Evolutionary conservation across 225 moss, liverwort and hornwort species (phyloP), one percentile per base, ranked within the genome.

Genomic region (Neckera pumila): DNA sequence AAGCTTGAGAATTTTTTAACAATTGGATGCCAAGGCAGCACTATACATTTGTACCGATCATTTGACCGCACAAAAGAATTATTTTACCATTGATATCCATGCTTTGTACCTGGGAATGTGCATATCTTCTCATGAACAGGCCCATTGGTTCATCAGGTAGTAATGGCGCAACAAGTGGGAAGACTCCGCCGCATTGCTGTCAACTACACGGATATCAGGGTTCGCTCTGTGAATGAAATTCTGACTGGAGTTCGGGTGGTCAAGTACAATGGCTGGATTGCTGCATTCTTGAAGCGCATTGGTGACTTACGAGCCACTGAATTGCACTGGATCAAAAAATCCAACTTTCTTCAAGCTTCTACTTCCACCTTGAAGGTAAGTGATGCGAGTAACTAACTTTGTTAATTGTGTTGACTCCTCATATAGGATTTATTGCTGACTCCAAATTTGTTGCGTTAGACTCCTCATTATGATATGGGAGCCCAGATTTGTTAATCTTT

Each of bases 191-290:
- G 88, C 42, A 83, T 58, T 1, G 93, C 95, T 2, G 93, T 97
- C 23, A 90, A 87, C 66, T 84, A 90, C 80, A 97, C 96, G 34
- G 96, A 97, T 88, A 90, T 93, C 58, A 86, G 97, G 88, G 96
- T 97, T 23, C 91, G 95, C 62, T 87, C 90, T 13, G 66, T 95
- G 43, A 93, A 87, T 43, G 96, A 97, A 76, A 91, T 95, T 79
- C 70, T 97, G 60, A 90, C 92, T 42, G 97, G 97, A 51, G 92
- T 97, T 22, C 91, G 97, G 80, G 96, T 97, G 54, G 95, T 97
- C 15, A 97, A 97, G 86, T 96, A 93, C 83, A 97, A 97, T 76
- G 97, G 97, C 25, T 96, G 96, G 96, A 96, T 90, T 70, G 89
- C 83, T 34, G 94, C 95, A 65, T 97, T 97, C 80, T 78, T 95